Evolutionary conservation across 495 filamentous ascomycete species (phyloP).

Genomic region (Hypoxylon rickii): DNA sequence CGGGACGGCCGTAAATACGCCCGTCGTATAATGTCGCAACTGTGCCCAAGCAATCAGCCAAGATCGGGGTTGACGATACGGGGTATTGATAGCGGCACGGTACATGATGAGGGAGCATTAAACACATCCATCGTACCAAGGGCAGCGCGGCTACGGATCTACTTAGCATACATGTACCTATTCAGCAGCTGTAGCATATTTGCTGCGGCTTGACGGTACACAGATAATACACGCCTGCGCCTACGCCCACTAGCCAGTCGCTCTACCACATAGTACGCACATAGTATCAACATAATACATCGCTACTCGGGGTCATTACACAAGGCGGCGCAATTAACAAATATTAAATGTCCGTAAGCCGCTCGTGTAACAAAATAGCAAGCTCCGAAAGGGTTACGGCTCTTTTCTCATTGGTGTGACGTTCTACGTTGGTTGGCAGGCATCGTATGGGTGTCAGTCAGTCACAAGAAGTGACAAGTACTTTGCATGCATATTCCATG

Average conservation of each 20-base stretch:
- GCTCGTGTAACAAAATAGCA: slow-evolving; percentile 26
- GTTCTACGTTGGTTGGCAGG: slow-evolving; percentile 1
- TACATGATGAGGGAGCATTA: slow-evolving; percentile 2
- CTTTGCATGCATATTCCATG: slow-evolving; percentile 1
- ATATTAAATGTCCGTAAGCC: slow-evolving; percentile 14
- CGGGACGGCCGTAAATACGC: slow-evolving; percentile 1
- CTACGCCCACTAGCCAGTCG: too few species aligned
- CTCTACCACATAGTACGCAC: too few species aligned
- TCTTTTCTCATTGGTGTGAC: slow-evolving; percentile 21
- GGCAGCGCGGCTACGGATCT: slow-evolving; percentile 4
- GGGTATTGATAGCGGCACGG: too few species aligned
- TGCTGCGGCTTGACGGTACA: slow-evolving; percentile 15
- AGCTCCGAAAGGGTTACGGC: slow-evolving; percentile 1
- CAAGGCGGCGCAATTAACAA: slow-evolving; percentile 13
- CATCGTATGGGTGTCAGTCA: slow-evolving; percentile 7
- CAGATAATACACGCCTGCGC: too few species aligned
- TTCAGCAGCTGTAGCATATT: too few species aligned
- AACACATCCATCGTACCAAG: slow-evolving; percentile 26
- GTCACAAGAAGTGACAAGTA: slow-evolving; percentile 1
- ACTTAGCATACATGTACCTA: too few species aligned
- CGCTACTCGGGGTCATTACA: slow-evolving; percentile 21
- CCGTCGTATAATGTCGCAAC: slow-evolving; percentile 10
- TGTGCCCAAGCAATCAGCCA: slow-evolving; percentile 3
- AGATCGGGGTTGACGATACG: neutral
- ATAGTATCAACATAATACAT: too few species aligned